Evolutionary conservation across 2,329 filamentous ascomycete species (phyloP).

Genomic region (Nothophoma quercina): DNA sequence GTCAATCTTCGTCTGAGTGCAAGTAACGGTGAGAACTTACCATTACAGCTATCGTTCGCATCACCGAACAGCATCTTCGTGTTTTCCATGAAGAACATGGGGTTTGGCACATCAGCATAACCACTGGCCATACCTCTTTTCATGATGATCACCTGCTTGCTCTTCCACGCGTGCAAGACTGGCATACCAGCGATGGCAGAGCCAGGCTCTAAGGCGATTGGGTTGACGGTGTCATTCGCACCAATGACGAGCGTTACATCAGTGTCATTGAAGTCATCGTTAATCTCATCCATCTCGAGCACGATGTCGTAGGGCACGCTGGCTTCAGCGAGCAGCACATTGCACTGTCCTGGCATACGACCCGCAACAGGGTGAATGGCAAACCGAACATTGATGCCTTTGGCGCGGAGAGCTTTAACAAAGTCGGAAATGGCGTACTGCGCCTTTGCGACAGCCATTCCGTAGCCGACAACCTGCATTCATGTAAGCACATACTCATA

Average conservation of each 20-base stretch:
- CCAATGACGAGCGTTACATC: constrained; percentile 89
- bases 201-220: constrained; percentile 83
- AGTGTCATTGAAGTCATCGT: constrained; percentile 86
- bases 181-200: constrained; percentile 92
- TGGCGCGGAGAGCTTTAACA: constrained; percentile 73
- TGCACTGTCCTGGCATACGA: constrained; percentile 92
- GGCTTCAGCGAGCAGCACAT: constrained; percentile 87
- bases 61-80: constrained; percentile 94
- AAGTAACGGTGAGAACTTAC: constrained; percentile 28
- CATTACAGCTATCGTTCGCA: constrained; percentile 83
- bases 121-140: constrained; percentile 89
- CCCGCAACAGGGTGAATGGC: constrained; percentile 91
- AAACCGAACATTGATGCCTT: constrained; percentile 83
- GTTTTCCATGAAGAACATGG: constrained; percentile 91
- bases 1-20: constrained; percentile 21
- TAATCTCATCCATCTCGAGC: constrained; percentile 95
- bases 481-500: background rate
- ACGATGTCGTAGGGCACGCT: constrained; percentile 91
- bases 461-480: constrained; percentile 75
- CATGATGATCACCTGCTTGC: constrained; percentile 92
- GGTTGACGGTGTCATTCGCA: constrained; percentile 92
- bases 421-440: constrained; percentile 91
- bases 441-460: constrained; percentile 93
- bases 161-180: constrained; percentile 91
- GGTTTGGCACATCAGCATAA: constrained; percentile 90